Evolutionary conservation across 305 asterid genomes (phyloP).

Genomic region (Ilex paraguariensis): DNA sequence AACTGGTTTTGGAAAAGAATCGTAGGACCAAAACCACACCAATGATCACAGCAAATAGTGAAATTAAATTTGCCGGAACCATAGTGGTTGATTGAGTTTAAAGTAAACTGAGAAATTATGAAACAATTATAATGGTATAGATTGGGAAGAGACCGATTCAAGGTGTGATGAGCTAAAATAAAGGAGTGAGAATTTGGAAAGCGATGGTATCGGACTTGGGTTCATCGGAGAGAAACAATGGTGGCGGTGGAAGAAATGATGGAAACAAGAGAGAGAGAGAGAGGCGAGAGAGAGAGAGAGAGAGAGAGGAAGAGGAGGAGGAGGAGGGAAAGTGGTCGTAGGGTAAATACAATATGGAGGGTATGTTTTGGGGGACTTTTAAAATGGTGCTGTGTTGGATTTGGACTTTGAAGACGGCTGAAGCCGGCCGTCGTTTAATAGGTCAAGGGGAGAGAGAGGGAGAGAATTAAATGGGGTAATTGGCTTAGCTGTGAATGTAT

Average conservation of each 20-base stretch:
- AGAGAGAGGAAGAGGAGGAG: no score
- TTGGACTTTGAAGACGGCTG: constrained; percentile 16
- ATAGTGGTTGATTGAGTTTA: background rate
- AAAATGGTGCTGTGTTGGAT: constrained; percentile 2
- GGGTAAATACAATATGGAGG: constrained; percentile 16
- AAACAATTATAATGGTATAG: background rate
- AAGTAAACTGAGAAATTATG: constrained; percentile 5
- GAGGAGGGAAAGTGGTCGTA: no score
- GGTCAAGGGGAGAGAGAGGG: constrained; percentile 1
- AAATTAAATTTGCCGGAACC: background rate
- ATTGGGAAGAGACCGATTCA: background rate
- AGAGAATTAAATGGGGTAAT: background rate
- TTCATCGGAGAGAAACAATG: constrained; percentile 13
- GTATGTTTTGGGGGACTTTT: constrained; percentile 1
- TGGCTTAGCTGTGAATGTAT: constrained; percentile 3
- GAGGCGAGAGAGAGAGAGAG: no score
- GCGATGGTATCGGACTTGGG: no score
- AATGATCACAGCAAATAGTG: constrained; percentile 30
- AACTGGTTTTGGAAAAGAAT: constrained; percentile 44
- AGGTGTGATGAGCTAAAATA: no score
- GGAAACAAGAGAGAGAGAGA: background rate
- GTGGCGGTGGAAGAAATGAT: constrained; percentile 7
- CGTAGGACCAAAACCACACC: constrained; percentile 22
- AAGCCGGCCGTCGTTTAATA: constrained; percentile 6
- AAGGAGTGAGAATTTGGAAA: no score